Evolutionary conservation across 2,329 filamentous ascomycete genomes (phyloP).

Genomic region (Penicillium sp.): DNA sequence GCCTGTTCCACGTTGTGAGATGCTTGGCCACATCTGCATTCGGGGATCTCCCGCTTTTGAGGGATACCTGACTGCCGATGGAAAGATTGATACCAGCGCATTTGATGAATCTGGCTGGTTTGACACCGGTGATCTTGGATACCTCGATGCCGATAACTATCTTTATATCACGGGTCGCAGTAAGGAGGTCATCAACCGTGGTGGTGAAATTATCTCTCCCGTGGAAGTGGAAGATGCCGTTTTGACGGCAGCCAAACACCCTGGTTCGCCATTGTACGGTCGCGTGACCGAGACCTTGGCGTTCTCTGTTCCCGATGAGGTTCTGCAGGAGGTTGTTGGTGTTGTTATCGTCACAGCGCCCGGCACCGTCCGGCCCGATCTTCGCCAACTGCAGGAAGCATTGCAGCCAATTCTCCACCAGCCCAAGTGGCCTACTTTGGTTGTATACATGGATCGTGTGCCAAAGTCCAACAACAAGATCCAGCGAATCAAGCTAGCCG

Average conservation of each 20-base stretch:
- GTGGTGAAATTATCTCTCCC: slow-evolving; percentile 61
- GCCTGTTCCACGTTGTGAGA: slow-evolving; percentile 29
- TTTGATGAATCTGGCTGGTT: slow-evolving; percentile 57
- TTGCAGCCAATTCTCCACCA: slow-evolving; percentile 53
- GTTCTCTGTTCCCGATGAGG: slow-evolving; percentile 56
- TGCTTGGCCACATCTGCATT: slow-evolving; percentile 54
- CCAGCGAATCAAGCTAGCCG: slow-evolving; percentile 55
- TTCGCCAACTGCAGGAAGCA: slow-evolving; percentile 52
- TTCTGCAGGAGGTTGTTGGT: slow-evolving; percentile 60
- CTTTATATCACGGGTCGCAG: slow-evolving; percentile 58
- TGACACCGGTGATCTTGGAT: slow-evolving; percentile 58
- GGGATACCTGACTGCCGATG: slow-evolving; percentile 34
- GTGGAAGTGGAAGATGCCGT: slow-evolving; percentile 63
- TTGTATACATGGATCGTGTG: slow-evolving; percentile 59
- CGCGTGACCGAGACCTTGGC: slow-evolving; percentile 54
- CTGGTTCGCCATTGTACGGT: slow-evolving; percentile 45
- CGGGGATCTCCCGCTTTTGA: slow-evolving; percentile 55
- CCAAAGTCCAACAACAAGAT: slow-evolving; percentile 62
- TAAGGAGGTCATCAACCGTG: slow-evolving; percentile 61
- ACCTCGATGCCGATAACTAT: slow-evolving; percentile 54
- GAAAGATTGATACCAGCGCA: slow-evolving; percentile 14
- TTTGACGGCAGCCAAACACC: slow-evolving; percentile 48
- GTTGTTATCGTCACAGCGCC: slow-evolving; percentile 54
- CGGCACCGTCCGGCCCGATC: slow-evolving; percentile 48
- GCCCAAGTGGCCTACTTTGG: slow-evolving; percentile 55